These are phyloP conservation scores for Novymonas esmeraldas DNA, from an alignment of 208 protist genomes.

Conservation along the genomic window DNA sequence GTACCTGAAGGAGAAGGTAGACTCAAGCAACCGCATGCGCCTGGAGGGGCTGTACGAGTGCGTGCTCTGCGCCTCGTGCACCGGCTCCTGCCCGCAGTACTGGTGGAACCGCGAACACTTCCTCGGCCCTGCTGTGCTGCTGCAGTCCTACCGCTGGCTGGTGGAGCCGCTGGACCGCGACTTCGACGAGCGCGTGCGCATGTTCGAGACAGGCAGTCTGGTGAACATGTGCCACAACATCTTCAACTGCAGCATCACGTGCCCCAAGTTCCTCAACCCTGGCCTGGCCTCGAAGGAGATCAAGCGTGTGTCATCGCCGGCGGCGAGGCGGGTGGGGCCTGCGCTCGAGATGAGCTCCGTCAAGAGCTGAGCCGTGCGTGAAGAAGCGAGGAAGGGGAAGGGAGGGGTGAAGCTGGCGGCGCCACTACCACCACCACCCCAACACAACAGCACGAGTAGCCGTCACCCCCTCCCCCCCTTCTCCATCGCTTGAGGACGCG, in stretches of 20 bases:
- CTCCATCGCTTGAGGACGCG: background rate
- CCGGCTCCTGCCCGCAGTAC: slow-evolving; percentile 87
- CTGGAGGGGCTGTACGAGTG: slow-evolving; percentile 92
- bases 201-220: slow-evolving; percentile 84
- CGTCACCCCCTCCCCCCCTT: background rate
- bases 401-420: background rate
- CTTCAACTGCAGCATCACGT: slow-evolving; percentile 91
- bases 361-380: no score
- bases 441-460: background rate
- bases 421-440: no score
- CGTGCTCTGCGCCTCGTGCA: slow-evolving; percentile 90
- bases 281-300: slow-evolving; percentile 88
- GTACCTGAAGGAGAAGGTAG: slow-evolving; percentile 92
- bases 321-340: slow-evolving; percentile 51
- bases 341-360: slow-evolving; percentile 40
- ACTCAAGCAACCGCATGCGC: slow-evolving; percentile 76
- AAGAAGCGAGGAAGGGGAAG: no score
- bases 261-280: slow-evolving; percentile 92
- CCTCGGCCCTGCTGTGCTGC: slow-evolving; percentile 87
- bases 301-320: slow-evolving; percentile 79
- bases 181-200: slow-evolving; percentile 82
- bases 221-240: slow-evolving; percentile 94
- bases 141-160: slow-evolving; percentile 90
- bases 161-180: slow-evolving; percentile 90
- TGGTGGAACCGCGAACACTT: slow-evolving; percentile 94